phyloP scores from a whole-genome alignment of 495 filamentous ascomycete genomes.

The Trichoderma parareesei region DNA sequence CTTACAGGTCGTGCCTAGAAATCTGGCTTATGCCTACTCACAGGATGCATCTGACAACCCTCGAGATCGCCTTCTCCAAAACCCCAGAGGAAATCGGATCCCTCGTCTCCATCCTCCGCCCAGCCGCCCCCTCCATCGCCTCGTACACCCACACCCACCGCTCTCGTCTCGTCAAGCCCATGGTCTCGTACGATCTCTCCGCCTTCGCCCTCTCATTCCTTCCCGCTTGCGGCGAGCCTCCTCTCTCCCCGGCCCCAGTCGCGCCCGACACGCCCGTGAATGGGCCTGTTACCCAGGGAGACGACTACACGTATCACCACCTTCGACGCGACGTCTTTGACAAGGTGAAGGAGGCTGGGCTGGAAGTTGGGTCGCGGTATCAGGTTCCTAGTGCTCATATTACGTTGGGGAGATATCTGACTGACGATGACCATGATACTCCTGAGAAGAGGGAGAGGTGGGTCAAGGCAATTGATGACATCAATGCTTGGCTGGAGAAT shows the following conservation, averaged over 20 bases:
- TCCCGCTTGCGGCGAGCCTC: slow-evolving; percentile 55
- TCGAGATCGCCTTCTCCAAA: slow-evolving; percentile 70
- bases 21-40: slow-evolving; percentile 78
- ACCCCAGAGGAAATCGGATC: slow-evolving; percentile 52
- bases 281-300: slow-evolving; percentile 26
- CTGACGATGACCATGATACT: slow-evolving; percentile 38
- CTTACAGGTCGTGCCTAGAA: slow-evolving; percentile 32
- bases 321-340: slow-evolving; percentile 70
- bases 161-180: slow-evolving; percentile 68
- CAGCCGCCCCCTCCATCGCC: slow-evolving; percentile 43
- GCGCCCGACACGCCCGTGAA: slow-evolving; percentile 19
- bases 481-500: slow-evolving; percentile 62
- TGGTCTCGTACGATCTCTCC: slow-evolving; percentile 74
- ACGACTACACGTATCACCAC: slow-evolving; percentile 81
- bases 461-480: slow-evolving; percentile 59
- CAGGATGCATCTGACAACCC: slow-evolving; percentile 74
- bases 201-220: slow-evolving; percentile 82
- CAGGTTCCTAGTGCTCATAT: slow-evolving; percentile 81
- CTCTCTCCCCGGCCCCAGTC: slow-evolving; percentile 29
- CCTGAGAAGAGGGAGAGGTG: slow-evolving; percentile 46
- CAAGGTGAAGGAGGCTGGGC: slow-evolving; percentile 46
- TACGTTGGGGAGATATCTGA: slow-evolving; percentile 74
- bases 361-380: slow-evolving; percentile 64
- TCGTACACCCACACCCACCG: slow-evolving; percentile 55
- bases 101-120: slow-evolving; percentile 46